Percentiles rank a stretch among this genome's conserved stretches.
Conservation (phyloP, 176 grass and related monocot genomes). For the Ananas comosus region DNA sequence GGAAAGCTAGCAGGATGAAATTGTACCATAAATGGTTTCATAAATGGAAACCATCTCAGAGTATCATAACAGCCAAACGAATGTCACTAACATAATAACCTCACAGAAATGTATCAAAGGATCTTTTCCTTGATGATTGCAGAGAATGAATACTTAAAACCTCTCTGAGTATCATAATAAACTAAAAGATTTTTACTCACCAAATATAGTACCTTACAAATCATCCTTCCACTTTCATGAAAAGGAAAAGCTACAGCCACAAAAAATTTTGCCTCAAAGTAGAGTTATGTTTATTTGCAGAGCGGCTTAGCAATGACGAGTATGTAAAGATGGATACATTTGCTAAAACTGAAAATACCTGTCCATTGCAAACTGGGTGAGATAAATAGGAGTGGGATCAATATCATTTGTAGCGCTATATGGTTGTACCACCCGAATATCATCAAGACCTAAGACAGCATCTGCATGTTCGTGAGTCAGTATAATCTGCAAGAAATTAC, state of each 20-base stretch:
- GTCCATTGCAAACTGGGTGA: slow-evolving; percentile 73
- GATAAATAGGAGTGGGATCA: slow-evolving; percentile 81
- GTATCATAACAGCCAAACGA: too few relatives aligned
- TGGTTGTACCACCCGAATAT: slow-evolving; percentile 69
- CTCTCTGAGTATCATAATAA: too few relatives aligned
- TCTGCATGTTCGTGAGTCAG: slow-evolving; percentile 95
- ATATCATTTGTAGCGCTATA: slow-evolving; percentile 81
- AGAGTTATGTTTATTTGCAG: not conserved
- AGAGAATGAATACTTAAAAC: too few relatives aligned
- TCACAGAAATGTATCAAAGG: too few relatives aligned
- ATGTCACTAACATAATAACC: too few relatives aligned
- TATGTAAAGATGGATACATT: not conserved
- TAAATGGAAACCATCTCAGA: too few relatives aligned
- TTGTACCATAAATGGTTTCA: too few relatives aligned
- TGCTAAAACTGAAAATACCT: slow-evolving; percentile 36
- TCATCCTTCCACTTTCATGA: not conserved
- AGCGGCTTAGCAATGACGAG: not conserved
- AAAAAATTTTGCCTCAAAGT: not conserved
- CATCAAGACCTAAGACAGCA: slow-evolving; percentile 88
- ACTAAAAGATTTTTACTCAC: too few relatives aligned
- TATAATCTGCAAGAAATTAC: slow-evolving; percentile 57
- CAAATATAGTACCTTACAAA: not conserved
- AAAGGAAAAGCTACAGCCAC: not conserved
- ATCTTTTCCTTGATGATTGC: too few relatives aligned
- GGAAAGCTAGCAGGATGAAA: too few relatives aligned